Base-by-base conservation (phyloP, 164 flowering plant species). In the Stephania cephalantha region DNA sequence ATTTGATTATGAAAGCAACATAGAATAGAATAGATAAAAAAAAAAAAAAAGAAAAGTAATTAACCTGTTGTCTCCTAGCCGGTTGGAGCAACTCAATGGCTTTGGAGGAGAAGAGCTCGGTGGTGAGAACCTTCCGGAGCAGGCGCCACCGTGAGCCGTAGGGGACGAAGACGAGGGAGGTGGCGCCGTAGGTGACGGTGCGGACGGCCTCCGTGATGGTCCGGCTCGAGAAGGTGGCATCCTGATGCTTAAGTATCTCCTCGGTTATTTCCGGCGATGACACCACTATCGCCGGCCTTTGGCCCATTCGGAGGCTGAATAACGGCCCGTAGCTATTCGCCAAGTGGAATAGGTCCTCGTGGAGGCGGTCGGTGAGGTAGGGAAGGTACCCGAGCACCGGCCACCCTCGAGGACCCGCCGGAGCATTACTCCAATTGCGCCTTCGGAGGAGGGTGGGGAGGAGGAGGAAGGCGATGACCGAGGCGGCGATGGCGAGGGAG, bases 361-460 rank as follows among this genome's bases (percentile, higher is more conserved):
- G 84, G 4, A 80, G 77, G 31, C 79, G 78, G 12, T 78, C 81
- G 5, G 80, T 70, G 0, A 82, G 77, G 79, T 75, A 78, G 15
- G 82, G 84, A 2, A 80, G 69, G 71, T 78, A 80, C 1, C 84
- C 82, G 0, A 82, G 52, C 17, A 82, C 45, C 11, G 84, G 84
- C 77, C 78, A 75, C 15, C 82, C 82, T 20, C n/a, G 55, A 7
- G 84, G 84, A 5, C 82, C 82, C 7, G 82, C 82, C n/a, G 84
- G 84, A 0, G 82, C 30, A 2, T 75, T 63, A 1, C 44, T 63
- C 82, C 82, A 82, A 44, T 80, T 80, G 15, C 71, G 73, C 4
- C 78, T 79, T 17, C 76, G 69, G 53, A 73, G 18, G 72, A 77
- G 29, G 67, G 71, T 17, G 0, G 66, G 46, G n/a, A 82, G 35